A percentile compares a stretch with the other conserved stretches of the same genome.
phyloP scores from a whole-genome alignment of 805 yeast species.

The Monosporozyma unispora region DNA sequence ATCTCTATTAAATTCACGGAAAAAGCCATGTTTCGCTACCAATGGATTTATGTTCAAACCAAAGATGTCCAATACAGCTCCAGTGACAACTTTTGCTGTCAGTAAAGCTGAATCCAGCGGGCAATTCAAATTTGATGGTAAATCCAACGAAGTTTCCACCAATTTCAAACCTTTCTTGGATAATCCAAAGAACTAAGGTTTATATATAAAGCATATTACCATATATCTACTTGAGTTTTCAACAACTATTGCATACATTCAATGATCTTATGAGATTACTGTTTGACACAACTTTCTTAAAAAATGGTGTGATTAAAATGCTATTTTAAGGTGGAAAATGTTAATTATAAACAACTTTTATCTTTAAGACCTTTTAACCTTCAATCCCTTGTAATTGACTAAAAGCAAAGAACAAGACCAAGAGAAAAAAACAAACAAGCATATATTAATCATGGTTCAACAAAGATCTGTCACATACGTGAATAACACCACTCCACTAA shows the following conservation, averaged over 20 bases:
- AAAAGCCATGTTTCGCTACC: neutral
- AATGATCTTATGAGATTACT: neutral
- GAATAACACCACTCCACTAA: slow-evolving; percentile 14
- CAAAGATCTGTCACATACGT: slow-evolving; percentile 21
- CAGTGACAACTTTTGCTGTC: slow-evolving; percentile 7
- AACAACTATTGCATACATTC: neutral
- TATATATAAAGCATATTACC: neutral
- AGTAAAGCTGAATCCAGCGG: slow-evolving; percentile 35
- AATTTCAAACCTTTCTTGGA: slow-evolving; percentile 36
- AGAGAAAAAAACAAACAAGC: too few relatives aligned
- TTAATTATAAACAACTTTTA: too few relatives aligned
- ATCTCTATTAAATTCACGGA: neutral
- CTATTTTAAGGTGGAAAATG: too few relatives aligned
- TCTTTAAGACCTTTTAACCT: too few relatives aligned
- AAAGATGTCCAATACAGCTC: slow-evolving; percentile 28
- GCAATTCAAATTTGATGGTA: slow-evolving; percentile 18
- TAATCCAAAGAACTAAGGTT: neutral
- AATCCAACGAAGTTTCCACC: slow-evolving; percentile 17
- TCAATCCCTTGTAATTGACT: too few relatives aligned
- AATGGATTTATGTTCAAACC: slow-evolving; percentile 6
- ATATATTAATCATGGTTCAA: neutral
- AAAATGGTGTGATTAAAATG: too few relatives aligned
- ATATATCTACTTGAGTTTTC: too few relatives aligned
- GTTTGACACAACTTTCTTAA: neutral
- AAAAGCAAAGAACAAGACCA: too few relatives aligned